phyloP scores from a whole-genome alignment of 2,329 filamentous ascomycete genomes.

The Trichocomaceae sp. region DNA sequence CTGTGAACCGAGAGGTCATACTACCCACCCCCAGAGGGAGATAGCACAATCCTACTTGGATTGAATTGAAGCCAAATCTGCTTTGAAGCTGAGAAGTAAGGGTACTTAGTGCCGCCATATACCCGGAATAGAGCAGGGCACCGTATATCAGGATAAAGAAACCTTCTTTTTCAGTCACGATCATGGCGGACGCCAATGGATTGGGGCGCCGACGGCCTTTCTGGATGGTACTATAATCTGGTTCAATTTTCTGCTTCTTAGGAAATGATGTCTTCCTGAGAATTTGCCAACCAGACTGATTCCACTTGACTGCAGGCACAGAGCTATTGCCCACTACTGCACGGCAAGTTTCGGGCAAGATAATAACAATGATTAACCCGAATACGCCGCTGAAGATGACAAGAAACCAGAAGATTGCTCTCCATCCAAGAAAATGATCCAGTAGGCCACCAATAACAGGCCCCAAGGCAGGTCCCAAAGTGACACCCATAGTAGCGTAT shows the following conservation, averaged over 20 bases:
- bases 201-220: background rate
- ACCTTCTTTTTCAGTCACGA: background rate
- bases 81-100: slow-evolving; percentile 32
- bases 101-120: slow-evolving; percentile 18
- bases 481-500: slow-evolving; percentile 26
- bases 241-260: background rate
- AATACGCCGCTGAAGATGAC: slow-evolving; percentile 39
- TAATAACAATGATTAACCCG: slow-evolving; percentile 26
- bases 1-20: slow-evolving; percentile 33
- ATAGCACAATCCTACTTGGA: slow-evolving; percentile 39
- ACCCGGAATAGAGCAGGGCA: slow-evolving; percentile 4
- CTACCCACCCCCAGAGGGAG: slow-evolving; percentile 38
- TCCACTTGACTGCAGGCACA: slow-evolving; percentile 20
- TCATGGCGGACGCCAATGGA: slow-evolving; percentile 18
- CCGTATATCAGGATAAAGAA: slow-evolving; percentile 1
- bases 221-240: background rate
- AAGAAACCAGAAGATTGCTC: slow-evolving; percentile 43
- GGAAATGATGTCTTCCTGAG: background rate
- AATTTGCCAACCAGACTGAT: slow-evolving; percentile 2
- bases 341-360: slow-evolving; percentile 34
- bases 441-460: too few species aligned
- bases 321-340: slow-evolving; percentile 33
- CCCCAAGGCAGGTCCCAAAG: slow-evolving; percentile 24
- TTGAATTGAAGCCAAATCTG: slow-evolving; percentile 34
- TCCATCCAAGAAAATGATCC: slow-evolving; percentile 33